Evolutionary conservation across 371 early-diverging fungal species (phyloP).

Genomic region (Rhizopus stolonifer): DNA sequence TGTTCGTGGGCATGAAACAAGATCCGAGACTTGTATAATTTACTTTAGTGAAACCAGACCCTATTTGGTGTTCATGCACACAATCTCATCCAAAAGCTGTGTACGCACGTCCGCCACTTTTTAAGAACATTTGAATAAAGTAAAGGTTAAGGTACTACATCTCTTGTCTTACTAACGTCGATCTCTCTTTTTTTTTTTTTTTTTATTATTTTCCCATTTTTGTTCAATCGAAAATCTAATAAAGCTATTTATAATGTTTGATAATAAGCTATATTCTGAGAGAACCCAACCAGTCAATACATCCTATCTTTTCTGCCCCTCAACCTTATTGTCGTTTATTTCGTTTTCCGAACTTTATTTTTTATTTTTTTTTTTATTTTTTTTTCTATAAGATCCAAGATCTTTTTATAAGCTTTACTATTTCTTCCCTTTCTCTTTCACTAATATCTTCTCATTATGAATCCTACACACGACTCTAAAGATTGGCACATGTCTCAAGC

Average conservation of each 20-base stretch:
- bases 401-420: constrained; percentile 6
- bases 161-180: neutral
- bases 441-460: constrained; percentile 24
- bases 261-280: constrained; percentile 4
- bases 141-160: neutral
- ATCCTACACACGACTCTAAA: constrained; percentile 37
- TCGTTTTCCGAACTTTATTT: constrained; percentile 20
- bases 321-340: constrained; percentile 28
- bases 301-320: constrained; percentile 23
- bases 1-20: constrained; percentile 8
- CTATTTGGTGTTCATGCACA: constrained; percentile 23
- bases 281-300: constrained; percentile 4
- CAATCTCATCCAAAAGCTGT: constrained; percentile 1
- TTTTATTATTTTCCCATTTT: constrained; percentile 1
- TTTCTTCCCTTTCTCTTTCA: constrained; percentile 3
- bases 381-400: constrained; percentile 21
- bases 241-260: neutral
- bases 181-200: constrained; percentile 8
- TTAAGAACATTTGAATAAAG: no score
- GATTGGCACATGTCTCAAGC: constrained; percentile 41
- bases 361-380: constrained; percentile 8
- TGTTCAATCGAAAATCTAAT: neutral
- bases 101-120: constrained; percentile 22
- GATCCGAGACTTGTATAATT: constrained; percentile 12
- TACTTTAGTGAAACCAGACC: constrained; percentile 22